Base-by-base conservation (phyloP, 345 rosid species). In the Hirschfeldia incana region DNA sequence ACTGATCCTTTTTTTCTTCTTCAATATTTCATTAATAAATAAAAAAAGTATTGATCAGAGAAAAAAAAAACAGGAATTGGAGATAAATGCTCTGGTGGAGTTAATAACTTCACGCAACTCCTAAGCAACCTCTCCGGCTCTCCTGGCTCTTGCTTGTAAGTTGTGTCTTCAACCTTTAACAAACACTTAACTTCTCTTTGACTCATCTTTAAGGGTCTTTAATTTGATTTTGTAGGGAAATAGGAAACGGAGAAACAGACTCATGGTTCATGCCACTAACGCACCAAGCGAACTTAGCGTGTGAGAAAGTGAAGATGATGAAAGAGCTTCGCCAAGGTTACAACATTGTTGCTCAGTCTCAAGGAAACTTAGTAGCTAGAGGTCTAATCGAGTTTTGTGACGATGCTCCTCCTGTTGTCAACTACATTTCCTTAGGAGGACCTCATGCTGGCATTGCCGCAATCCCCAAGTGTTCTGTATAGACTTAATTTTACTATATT, bases 381-480 rank as follows among this genome's bases (percentile, higher is more conserved):
- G 98, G 94, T 30, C 82, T 94, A 9, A 59, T 92, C 65, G 91
- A 94, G 88, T 87, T 89, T 60, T 94, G 98, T 60, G 89, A 91
- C 2, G 88, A 85, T 70, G 91, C 87, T 69, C 97, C 97, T 71
- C 91, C 85, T 44, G 95, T 94, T 46, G 73, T 90, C 65, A 90
- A 89, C 81, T 92, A 85, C 76, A 53, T 92, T 72, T 92, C 98
- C 15, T 84, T 94, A 73, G 98, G 84, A 72, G 98, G 97, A 60
- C 98, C 98, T 76, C 94, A 94, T 85, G 97, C 97, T 74, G 98
- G 98, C 59, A 85, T 93, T 11, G 97, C 98, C 32, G 86, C 88
- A 8, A 87, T 91, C 72, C 97, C 98, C 80, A 90, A 88, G 60
- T 92, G 97, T 58, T 84, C 87, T 77, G 97, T 92, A 89, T 79